Evolutionary conservation across 2,329 filamentous ascomycete genomes (phyloP), one percentile per base, ranked within the genome.

Genomic region (Colletotrichum costaricense): DNA sequence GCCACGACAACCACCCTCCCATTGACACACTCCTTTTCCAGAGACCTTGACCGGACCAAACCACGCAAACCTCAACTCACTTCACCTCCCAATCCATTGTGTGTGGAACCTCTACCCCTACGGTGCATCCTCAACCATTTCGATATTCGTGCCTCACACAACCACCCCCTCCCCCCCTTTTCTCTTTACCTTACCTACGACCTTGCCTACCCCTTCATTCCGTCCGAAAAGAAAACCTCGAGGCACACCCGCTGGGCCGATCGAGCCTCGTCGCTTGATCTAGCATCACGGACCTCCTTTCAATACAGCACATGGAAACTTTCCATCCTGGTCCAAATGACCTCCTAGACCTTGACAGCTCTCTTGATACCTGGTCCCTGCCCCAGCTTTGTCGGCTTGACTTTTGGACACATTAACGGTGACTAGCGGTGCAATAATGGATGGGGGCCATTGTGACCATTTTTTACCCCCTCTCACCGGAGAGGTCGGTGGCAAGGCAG

Each of bases 201-300:
- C 16, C 16, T 63, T 42, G 19, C 59, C 26, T 22, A 11, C 26
- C 38, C 24, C n/a, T 28, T 26, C 19, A 30, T 26, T 30, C 9
- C 12, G 5, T 62, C 5, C 12, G 59, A 67, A 67, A 55, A 26
- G 56, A 49, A 52, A 46, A n/a, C n/a, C 55, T 49, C 19, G 19
- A 12, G 42, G 8, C 42, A 67, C 56, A 42, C 63, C 54, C 63
- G 52, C 69, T 63, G 54, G 49, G 33, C 67, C 55, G 24, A 70
- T 65, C 60, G 55, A 70, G 67, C 33, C 55, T 63, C 9, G 42
- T 16, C 60, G 35, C 42, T 54, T 26, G 14, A 35, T 35, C 42
- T 69, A 33, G 38, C 16, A 71, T 66, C 66, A 65, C 66, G 54
- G 59, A 60, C 70, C 70, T 64, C 59, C 63, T 42, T 42, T 42